phyloP scores from a whole-genome alignment of 2,329 filamentous ascomycete genomes.

The Phoma sp. region DNA sequence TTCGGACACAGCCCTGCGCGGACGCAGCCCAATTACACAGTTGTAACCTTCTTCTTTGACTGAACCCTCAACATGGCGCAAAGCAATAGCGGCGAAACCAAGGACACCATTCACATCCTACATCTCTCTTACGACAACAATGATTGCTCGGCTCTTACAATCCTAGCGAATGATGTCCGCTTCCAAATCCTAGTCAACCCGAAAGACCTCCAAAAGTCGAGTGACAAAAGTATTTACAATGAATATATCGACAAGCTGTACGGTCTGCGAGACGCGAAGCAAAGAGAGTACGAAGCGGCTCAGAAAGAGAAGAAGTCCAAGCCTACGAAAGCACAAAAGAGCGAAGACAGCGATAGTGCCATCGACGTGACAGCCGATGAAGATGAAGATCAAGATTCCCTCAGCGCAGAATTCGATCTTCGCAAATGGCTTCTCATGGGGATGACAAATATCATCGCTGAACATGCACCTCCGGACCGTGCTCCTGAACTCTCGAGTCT shows the following conservation, averaged over 20 bases:
- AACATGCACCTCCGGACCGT: constrained; percentile 21
- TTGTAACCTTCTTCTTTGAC: too few relatives aligned
- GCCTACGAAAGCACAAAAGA: neutral
- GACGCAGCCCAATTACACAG: too few relatives aligned
- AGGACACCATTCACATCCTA: constrained; percentile 19
- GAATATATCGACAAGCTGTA: constrained; percentile 26
- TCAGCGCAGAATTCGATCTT: constrained; percentile 22
- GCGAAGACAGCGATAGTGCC: constrained; percentile 26
- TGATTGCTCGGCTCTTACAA: constrained; percentile 21
- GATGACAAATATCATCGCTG: constrained; percentile 16
- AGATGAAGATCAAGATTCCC: constrained; percentile 23
- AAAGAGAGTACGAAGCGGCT: constrained; percentile 18
- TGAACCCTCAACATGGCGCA: constrained; percentile 16
- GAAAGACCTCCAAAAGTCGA: constrained; percentile 17
- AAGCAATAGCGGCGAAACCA: neutral
- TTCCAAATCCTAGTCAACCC: constrained; percentile 22
- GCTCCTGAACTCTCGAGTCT: constrained; percentile 21
- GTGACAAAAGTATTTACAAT: constrained; percentile 24
- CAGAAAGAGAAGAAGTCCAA: constrained; percentile 7
- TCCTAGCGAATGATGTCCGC: constrained; percentile 28
- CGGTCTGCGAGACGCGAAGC: constrained; percentile 22
- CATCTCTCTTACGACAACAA: constrained; percentile 24
- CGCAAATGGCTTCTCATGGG: constrained; percentile 23
- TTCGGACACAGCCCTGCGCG: too few relatives aligned
- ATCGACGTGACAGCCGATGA: constrained; percentile 23